These are phyloP conservation scores for Kluyveromyces sp. DNA, from an alignment of 1,139 yeast genomes.

Conservation along the genomic window DNA sequence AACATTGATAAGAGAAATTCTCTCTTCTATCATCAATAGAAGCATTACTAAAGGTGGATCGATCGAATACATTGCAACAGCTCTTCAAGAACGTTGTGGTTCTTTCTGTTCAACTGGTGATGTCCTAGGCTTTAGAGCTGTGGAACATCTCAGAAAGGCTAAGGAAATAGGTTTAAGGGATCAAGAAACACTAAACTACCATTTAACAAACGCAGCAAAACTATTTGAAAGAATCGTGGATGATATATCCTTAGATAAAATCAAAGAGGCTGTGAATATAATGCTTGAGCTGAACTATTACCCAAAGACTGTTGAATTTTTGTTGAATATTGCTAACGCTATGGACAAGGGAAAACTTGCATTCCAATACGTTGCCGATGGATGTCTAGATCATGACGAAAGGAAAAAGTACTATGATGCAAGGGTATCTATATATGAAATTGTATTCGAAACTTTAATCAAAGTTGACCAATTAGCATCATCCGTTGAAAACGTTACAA, in stretches of 20 bases:
- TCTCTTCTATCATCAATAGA: conserved; percentile 82
- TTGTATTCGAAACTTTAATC: conserved; percentile 66
- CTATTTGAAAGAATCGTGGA: conserved; percentile 77
- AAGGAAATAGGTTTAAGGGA: conserved; percentile 66
- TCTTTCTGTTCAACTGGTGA: conserved; percentile 92
- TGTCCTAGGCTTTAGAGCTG: conserved; percentile 87
- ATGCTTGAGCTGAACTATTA: conserved; percentile 73
- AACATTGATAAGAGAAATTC: conserved; percentile 72
- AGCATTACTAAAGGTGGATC: conserved; percentile 89
- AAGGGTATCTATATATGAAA: conserved; percentile 56
- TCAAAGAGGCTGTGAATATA: conserved; percentile 71
- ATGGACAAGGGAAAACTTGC: conserved; percentile 56
- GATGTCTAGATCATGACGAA: conserved; percentile 41
- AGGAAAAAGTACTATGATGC: conserved; percentile 38
- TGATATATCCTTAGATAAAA: conserved; percentile 66
- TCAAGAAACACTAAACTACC: conserved; percentile 59
- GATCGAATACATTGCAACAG: conserved; percentile 80
- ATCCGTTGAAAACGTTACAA: conserved; percentile 26
- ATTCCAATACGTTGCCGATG: conserved; percentile 45
- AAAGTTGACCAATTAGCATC: conserved; percentile 64
- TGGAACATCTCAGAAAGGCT: conserved; percentile 84
- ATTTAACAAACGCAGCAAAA: conserved; percentile 65
- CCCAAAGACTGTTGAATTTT: conserved; percentile 80
- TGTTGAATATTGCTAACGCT: conserved; percentile 67
- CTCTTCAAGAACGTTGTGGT: conserved; percentile 88